Evolutionary conservation across 2,329 filamentous ascomycete genomes (phyloP).

Genomic region (Plenodomus tracheiphilus): DNA sequence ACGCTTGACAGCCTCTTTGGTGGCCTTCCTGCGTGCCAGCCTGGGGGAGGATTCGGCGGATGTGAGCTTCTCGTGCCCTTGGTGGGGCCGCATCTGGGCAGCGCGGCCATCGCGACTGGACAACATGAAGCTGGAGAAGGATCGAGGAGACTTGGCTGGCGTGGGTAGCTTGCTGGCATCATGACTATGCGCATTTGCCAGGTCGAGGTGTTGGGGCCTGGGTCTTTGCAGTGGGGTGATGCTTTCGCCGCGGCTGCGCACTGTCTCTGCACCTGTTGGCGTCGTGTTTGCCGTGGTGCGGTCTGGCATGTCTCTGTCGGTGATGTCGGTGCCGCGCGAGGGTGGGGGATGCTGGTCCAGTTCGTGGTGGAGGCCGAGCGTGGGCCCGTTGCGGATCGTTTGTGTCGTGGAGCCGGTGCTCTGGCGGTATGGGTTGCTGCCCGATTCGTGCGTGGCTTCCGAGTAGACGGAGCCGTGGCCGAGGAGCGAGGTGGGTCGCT

Average conservation of each 20-base stretch:
- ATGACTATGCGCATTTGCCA: conserved; percentile 63
- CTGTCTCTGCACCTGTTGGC: conserved; percentile 62
- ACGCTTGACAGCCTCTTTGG: conserved; percentile 43
- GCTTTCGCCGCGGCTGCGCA: conserved; percentile 73
- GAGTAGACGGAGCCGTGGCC: conserved; percentile 39
- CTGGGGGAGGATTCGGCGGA: conserved; percentile 77
- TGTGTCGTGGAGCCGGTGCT: conserved; percentile 42
- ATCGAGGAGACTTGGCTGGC: conserved; percentile 71
- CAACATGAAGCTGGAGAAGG: conserved; percentile 76
- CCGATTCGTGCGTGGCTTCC: conserved; percentile 35
- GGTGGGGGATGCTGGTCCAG: conserved; percentile 53
- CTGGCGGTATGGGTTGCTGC: conserved; percentile 41
- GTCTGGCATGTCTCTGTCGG: conserved; percentile 72
- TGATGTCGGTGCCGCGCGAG: conserved; percentile 80
- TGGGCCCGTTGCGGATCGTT: conserved; percentile 32
- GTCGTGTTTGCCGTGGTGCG: conserved; percentile 74
- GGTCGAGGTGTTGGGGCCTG: conserved; percentile 59
- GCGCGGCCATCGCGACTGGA: conserved; percentile 57
- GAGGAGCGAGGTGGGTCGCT: conserved; percentile 50
- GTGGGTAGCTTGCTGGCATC: conserved; percentile 58
- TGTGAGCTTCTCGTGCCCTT: conserved; percentile 80
- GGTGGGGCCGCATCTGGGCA: conserved; percentile 51
- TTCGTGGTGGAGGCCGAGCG: conserved; percentile 41
- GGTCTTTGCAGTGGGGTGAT: conserved; percentile 72
- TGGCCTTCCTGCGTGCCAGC: conserved; percentile 53